A percentile compares a stretch with the other conserved stretches of the same genome.
Conservation (phyloP, 306 rosid genomes). For the Betula pendula region DNA sequence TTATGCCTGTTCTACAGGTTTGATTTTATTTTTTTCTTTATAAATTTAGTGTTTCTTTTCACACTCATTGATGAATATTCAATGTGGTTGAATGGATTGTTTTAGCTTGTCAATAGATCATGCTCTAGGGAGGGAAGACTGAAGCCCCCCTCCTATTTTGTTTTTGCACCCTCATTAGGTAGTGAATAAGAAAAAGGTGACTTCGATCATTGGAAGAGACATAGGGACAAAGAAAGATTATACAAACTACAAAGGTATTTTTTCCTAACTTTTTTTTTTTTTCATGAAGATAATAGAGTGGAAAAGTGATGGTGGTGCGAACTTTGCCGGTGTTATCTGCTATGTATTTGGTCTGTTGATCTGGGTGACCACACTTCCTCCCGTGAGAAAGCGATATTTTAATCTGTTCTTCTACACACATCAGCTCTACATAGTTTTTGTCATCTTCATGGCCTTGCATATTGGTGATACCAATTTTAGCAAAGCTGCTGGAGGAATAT, state of each 20-base stretch:
- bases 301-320: slow-evolving; percentile 74
- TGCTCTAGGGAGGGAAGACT: background rate
- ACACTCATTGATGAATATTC: background rate
- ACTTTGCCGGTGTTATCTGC: slow-evolving; percentile 77
- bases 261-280: slow-evolving; percentile 1
- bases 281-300: slow-evolving; percentile 65
- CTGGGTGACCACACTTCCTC: slow-evolving; percentile 93
- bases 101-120: background rate
- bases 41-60: too few relatives aligned
- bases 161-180: background rate
- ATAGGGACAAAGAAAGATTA: background rate
- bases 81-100: background rate
- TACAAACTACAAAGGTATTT: background rate
- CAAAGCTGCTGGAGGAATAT: slow-evolving; percentile 77
- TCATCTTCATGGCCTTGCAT: slow-evolving; percentile 79
- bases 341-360: slow-evolving; percentile 71
- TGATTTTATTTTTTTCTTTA: background rate
- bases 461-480: slow-evolving; percentile 80
- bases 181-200: background rate
- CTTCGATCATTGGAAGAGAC: background rate
- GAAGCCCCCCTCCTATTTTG: too few relatives aligned
- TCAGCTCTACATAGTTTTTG: slow-evolving; percentile 76
- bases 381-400: slow-evolving; percentile 66
- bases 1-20: background rate
- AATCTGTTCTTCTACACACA: slow-evolving; percentile 93